phyloP scores from a whole-genome alignment of 1,284 basidiomycete species.

The Inonotus obliquus region DNA sequence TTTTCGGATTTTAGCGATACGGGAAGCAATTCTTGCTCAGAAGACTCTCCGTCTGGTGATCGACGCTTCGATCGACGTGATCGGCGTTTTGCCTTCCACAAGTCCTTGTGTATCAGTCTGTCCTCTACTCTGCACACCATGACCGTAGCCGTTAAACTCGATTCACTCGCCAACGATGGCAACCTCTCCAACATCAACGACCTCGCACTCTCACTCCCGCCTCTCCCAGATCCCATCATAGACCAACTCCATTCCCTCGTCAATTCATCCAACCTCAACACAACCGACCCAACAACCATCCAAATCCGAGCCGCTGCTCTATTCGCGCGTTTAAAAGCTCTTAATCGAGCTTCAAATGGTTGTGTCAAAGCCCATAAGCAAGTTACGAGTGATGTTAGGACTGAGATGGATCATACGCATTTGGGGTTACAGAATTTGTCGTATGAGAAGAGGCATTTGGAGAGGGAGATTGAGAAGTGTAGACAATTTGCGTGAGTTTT shows the following conservation, averaged over 20 bases:
- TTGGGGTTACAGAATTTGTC: conserved; percentile 76
- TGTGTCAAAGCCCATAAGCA: conserved; percentile 67
- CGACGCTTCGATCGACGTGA: neutral
- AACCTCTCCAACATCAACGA: neutral
- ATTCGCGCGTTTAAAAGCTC: conserved; percentile 67
- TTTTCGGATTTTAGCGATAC: no score
- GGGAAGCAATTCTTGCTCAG: no score
- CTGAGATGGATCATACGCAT: conserved; percentile 80
- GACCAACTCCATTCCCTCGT: conserved; percentile 59
- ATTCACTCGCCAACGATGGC: neutral
- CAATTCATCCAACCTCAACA: conserved; percentile 36
- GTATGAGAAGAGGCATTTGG: conserved; percentile 79
- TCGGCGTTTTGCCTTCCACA: neutral
- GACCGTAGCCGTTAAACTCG: neutral
- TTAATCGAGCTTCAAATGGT: conserved; percentile 68
- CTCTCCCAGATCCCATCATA: conserved; percentile 32
- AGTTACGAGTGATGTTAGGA: conserved; percentile 65
- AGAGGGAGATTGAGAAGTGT: conserved; percentile 83
- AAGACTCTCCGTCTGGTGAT: neutral
- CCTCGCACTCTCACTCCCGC: neutral
- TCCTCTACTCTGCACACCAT: neutral
- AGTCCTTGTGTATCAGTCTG: neutral
- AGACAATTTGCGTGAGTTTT: conserved; percentile 74
- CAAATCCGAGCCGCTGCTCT: conserved; percentile 66
- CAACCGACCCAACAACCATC: conserved; percentile 48